Evolutionary conservation across 495 filamentous ascomycete genomes (phyloP).

Genomic region (Pyrenopolyporus hunteri): DNA sequence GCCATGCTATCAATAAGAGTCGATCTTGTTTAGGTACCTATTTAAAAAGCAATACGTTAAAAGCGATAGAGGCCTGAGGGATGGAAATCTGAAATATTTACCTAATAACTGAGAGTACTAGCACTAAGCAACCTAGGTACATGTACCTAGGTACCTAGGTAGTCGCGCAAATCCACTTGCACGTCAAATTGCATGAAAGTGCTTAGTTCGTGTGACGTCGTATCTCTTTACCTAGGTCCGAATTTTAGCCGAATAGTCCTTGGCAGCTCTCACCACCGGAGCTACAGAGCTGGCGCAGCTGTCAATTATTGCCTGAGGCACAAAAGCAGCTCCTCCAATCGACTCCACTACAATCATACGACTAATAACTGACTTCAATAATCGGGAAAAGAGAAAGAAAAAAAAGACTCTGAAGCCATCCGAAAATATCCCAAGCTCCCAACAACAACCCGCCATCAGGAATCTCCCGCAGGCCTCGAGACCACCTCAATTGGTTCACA

Average conservation of each 20-base stretch:
- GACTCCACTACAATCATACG: constrained; percentile 41
- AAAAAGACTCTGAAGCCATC: constrained; percentile 36
- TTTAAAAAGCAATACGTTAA: too few species aligned
- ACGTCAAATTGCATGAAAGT: too few species aligned
- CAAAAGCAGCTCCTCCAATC: constrained; percentile 32
- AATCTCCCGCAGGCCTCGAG: constrained; percentile 36
- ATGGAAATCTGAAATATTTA: too few species aligned
- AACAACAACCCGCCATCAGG: constrained; percentile 41
- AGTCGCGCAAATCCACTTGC: too few species aligned
- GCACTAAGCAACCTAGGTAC: too few species aligned
- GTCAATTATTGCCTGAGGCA: constrained; percentile 26
- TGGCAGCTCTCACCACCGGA: constrained; percentile 4
- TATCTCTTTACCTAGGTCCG: constrained; percentile 39
- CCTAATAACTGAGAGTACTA: too few species aligned
- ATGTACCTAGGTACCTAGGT: too few species aligned
- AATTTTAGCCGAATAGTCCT: constrained; percentile 32
- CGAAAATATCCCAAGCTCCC: constrained; percentile 15
- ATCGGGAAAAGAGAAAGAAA: constrained; percentile 1
- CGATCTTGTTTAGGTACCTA: too few species aligned
- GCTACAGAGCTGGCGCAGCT: constrained; percentile 26
- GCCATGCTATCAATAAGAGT: too few species aligned
- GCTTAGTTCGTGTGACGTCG: constrained; percentile 36
- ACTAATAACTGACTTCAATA: constrained; percentile 24
- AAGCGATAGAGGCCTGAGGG: too few species aligned
- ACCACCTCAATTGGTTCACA: constrained; percentile 49